A percentile compares a stretch with the other conserved stretches of the same genome.
Conservation (phyloP, 192 early-diverging fungal genomes). For the Backusella luteola region DNA sequence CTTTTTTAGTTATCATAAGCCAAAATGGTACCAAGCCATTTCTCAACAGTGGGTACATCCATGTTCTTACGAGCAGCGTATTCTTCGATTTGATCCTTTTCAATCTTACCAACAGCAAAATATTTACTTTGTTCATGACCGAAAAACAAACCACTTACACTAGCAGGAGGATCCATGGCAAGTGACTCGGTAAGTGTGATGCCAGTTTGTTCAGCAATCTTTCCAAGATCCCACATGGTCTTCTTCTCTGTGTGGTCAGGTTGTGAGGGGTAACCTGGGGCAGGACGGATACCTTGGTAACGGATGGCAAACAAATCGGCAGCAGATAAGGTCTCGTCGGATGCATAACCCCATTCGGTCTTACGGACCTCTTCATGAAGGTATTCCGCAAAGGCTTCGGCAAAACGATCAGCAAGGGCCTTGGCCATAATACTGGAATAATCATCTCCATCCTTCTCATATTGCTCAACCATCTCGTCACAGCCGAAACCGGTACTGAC, state of each 20-base stretch:
- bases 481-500: slow-evolving; percentile 89
- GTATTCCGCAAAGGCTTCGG: slow-evolving; percentile 89
- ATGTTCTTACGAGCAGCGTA: slow-evolving; percentile 74
- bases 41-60: slow-evolving; percentile 63
- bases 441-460: slow-evolving; percentile 82
- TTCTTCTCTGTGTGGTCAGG: slow-evolving; percentile 94
- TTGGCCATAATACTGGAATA: slow-evolving; percentile 94
- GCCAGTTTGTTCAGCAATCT: slow-evolving; percentile 76
- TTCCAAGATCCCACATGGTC: slow-evolving; percentile 89
- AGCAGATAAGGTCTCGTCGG: slow-evolving; percentile 71
- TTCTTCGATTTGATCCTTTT: slow-evolving; percentile 84
- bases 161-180: slow-evolving; percentile 91
- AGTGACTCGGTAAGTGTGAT: slow-evolving; percentile 90
- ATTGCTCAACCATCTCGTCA: slow-evolving; percentile 82
- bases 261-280: slow-evolving; percentile 93
- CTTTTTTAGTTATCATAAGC: slow-evolving; percentile 51
- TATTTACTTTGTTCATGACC: slow-evolving; percentile 78
- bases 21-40: slow-evolving; percentile 74
- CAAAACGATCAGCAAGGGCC: slow-evolving; percentile 90
- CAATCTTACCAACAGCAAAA: slow-evolving; percentile 95
- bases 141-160: slow-evolving; percentile 74
- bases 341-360: slow-evolving; percentile 86
- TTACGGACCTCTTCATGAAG: slow-evolving; percentile 89
- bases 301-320: slow-evolving; percentile 87
- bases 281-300: slow-evolving; percentile 94